Conservation (phyloP, 257 asterid species). For the Penstemon davidsonii region DNA sequence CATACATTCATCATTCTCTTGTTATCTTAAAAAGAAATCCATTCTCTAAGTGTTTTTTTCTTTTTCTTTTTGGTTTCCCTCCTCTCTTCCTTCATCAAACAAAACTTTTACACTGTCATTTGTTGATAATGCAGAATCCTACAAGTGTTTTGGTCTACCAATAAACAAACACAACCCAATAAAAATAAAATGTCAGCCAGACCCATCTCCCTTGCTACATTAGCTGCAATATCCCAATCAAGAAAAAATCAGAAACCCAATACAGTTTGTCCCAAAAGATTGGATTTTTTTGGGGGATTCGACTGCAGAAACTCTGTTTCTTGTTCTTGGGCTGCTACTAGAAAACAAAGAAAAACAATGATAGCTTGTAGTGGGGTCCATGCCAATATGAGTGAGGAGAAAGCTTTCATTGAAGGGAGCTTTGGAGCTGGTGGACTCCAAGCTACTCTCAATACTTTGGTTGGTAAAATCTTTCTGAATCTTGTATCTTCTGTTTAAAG, state of each 20-base stretch:
- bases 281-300: conserved; percentile 26
- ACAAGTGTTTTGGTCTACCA: too few relatives aligned
- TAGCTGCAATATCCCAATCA: not conserved
- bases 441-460: conserved; percentile 60
- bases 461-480: conserved; percentile 29
- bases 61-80: too few relatives aligned
- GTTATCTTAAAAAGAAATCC: too few relatives aligned
- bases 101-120: too few relatives aligned
- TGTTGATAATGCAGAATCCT: too few relatives aligned
- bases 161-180: too few relatives aligned
- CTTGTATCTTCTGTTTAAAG: not conserved
- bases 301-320: conserved; percentile 28
- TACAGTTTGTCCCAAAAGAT: conserved; percentile 24
- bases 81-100: too few relatives aligned
- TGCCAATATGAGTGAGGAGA: conserved; percentile 40
- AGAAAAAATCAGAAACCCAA: conserved; percentile 24
- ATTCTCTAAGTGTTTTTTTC: too few relatives aligned
- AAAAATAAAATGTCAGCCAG: too few relatives aligned
- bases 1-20: too few relatives aligned
- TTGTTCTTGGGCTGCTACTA: conserved; percentile 22
- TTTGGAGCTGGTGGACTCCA: conserved; percentile 39
- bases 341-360: conserved; percentile 23
- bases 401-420: conserved; percentile 39
- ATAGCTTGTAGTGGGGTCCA: conserved; percentile 19
- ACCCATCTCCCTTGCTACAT: too few relatives aligned